Conservation (phyloP, 306 rosid species). For the Trifolium repens region DNA sequence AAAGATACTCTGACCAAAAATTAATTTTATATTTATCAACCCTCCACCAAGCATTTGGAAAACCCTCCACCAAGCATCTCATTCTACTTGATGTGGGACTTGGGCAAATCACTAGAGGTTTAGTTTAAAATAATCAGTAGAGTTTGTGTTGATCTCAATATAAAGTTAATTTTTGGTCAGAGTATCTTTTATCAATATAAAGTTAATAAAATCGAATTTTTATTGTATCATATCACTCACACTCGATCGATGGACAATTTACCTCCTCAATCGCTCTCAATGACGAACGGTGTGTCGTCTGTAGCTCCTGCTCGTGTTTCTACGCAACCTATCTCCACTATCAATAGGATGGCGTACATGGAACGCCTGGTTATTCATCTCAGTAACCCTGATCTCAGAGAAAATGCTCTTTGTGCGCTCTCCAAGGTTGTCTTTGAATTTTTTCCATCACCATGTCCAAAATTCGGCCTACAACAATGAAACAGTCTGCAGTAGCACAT, state of each 20-base stretch:
- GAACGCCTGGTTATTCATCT: background rate
- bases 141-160: background rate
- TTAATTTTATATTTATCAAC: no score
- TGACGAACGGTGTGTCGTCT: background rate
- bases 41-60: no score
- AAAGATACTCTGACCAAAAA: no score
- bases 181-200: no score
- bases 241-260: background rate
- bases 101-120: background rate
- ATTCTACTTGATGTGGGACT: no score
- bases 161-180: no score
- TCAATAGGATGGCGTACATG: background rate
- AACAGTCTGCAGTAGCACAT: no score
- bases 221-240: background rate
- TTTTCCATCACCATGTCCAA: no score
- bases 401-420: background rate
- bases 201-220: background rate
- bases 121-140: background rate
- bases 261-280: background rate
- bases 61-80: no score
- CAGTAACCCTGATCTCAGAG: background rate
- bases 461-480: no score
- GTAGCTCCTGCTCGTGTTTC: background rate
- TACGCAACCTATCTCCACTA: background rate
- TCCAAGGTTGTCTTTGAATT: background rate